Evolutionary conservation across 148 eudicot species (phyloP), one percentile per base, ranked within the genome.

Genomic region (Camellia sinensis): DNA sequence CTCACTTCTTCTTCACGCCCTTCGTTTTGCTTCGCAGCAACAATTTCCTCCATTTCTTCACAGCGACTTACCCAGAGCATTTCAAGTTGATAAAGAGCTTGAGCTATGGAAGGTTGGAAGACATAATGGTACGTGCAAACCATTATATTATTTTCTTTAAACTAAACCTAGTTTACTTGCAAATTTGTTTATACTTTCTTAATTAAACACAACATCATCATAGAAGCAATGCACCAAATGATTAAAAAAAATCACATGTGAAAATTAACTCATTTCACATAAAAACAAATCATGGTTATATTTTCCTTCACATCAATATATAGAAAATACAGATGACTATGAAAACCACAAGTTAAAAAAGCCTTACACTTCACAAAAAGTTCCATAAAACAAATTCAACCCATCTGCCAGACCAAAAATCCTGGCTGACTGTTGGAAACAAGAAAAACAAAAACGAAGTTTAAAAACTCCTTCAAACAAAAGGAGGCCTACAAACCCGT

Each of bases 381-480:
- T 62, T 66, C 59, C 45, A 73, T 15, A n/a, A 40, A 64, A 57
- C 77, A 62, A 63, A 80, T 59, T 63, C 12, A 50, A 50, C 72
- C 82, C 29, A 67, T 74, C 62, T 63, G 71, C 78, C 71, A 81
- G 83, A 81, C 79, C 73, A 81, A 81, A 80, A 81, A 44, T 75
- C 63, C 79, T 75, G 75, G n/a, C n/a, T n/a, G n/a, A 68, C 75
- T 60, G 67, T 45, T 45, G 74, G 74, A 41, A 13, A 56, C 45
- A 68, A 74, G 9, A 56, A 57, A 45, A 74, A 21, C 0, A 45
- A 74, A 40, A 45, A n/a, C 6, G 21, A 61, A n/a, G n/a, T 2
- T 69, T 67, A 75, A 67, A 67, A 67, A 45, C 53, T 74, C 69
- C 22, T 75, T 56, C 74, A 74, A 74, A 65, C 21, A 11, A 45